Base-by-base conservation (phyloP, 768 basidiomycete species). In the Albatrellus ellisii region DNA sequence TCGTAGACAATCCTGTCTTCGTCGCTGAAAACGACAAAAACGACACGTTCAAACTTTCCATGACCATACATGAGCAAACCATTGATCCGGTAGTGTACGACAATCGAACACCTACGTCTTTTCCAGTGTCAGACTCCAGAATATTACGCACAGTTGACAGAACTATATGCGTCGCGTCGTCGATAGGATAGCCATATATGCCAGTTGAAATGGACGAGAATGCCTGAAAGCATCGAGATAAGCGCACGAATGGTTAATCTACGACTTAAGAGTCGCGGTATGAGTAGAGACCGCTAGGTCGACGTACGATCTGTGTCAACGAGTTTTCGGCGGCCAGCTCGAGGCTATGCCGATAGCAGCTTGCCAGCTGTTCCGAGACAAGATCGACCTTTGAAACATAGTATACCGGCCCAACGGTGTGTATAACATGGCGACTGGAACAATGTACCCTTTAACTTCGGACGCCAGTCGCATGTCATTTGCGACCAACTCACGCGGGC, bases 141-240 rank as follows among this genome's bases (percentile, higher is more conserved):
- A 75, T 76, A 25, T 66, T 57, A 38, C 83, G 67, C 11, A 69
- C 72, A 21, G 68, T 65, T 21, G 68, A 60, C 41, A 88, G 56
- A 2, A 86, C 85, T 40, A 89, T 67, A 24, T 70, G 70, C 0
- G 87, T 78, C 0, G 86, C 87, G 48, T 74, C 75, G 33, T 61
- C 59, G 34, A 85, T 75, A 1, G 86, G 87, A 58, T 88, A 89
- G 2, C 78, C 71, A 46, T 85, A 90, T 12, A 85, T 63, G 0
- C 73, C 87, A 0, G 85, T 87, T 3, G 86, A 88, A 39, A 90
- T 74, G 4, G 75, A 78, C 4, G 80, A 79, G 50, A 89, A 87
- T 3, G 84, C 84, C 87, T 88, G n/a, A 20, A 26, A 11, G 14
- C 17, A 6, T 18, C 24, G 21, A 14, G 26, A n/a, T 4, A 17